Conservation (phyloP, 2,329 filamentous ascomycete genomes). For the Aspergillus ustus region DNA sequence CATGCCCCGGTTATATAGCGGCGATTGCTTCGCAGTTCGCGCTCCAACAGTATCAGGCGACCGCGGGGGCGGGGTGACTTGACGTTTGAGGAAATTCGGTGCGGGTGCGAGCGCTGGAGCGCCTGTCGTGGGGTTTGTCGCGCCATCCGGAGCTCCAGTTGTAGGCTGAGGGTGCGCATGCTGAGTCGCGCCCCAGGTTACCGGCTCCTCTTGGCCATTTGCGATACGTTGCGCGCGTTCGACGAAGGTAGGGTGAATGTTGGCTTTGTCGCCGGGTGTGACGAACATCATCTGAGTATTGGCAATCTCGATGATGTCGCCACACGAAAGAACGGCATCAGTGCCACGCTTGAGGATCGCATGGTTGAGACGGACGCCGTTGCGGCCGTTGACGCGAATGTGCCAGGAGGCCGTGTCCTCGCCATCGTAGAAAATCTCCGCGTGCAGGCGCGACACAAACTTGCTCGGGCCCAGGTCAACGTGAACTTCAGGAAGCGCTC, state of each 20-base stretch:
- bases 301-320: constrained; percentile 88
- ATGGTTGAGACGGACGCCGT: constrained; percentile 86
- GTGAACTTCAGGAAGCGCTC: constrained; percentile 63
- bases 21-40: constrained; percentile 50
- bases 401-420: constrained; percentile 72
- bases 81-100: constrained; percentile 49
- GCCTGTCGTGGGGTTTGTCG: constrained; percentile 30
- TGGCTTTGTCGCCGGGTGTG: constrained; percentile 75
- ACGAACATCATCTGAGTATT: constrained; percentile 99
- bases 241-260: constrained; percentile 71
- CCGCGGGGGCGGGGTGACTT: constrained; percentile 46
- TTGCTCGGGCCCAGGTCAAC: constrained; percentile 89
- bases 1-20: constrained; percentile 55
- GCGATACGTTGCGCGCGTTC: constrained; percentile 64
- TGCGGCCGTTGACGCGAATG: constrained; percentile 85
- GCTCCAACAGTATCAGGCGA: constrained; percentile 46
- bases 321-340: constrained; percentile 73
- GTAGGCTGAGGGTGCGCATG: constrained; percentile 44
- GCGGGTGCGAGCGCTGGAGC: constrained; percentile 47
- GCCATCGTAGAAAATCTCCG: constrained; percentile 74
- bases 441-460: constrained; percentile 77
- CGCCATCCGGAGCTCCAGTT: constrained; percentile 25
- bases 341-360: constrained; percentile 68
- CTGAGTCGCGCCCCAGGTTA: constrained; percentile 41
- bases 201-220: constrained; percentile 44